A percentile compares a stretch with the other conserved stretches of the same genome.
Evolutionary conservation across 2,329 filamentous ascomycete genomes (phyloP).

Genomic region (Botryosphaeria agaves): DNA sequence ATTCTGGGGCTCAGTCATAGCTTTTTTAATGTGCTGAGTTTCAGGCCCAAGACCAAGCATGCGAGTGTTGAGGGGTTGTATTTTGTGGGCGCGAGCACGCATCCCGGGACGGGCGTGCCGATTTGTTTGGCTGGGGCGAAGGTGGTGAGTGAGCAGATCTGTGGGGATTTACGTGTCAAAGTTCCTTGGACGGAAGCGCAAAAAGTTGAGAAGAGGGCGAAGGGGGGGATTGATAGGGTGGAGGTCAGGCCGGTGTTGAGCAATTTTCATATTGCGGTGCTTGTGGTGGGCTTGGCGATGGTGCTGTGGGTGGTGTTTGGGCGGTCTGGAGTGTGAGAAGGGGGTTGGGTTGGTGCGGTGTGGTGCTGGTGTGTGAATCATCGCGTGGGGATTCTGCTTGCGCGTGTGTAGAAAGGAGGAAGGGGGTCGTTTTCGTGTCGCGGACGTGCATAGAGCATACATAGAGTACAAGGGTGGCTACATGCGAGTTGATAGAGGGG

Average conservation of each 20-base stretch:
- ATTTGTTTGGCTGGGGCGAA: slow-evolving; percentile 54
- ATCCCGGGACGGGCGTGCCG: slow-evolving; percentile 61
- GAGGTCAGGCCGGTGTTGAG: slow-evolving; percentile 8
- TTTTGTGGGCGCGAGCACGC: slow-evolving; percentile 59
- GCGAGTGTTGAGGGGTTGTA: slow-evolving; percentile 29
- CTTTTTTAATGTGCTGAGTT: slow-evolving; percentile 57
- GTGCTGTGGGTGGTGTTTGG: slow-evolving; percentile 5
- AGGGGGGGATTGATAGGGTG: slow-evolving; percentile 10
- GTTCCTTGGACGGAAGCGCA: slow-evolving; percentile 21
- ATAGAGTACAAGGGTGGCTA: too few relatives aligned
- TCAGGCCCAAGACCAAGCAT: slow-evolving; percentile 43
- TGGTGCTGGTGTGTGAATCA: too few relatives aligned
- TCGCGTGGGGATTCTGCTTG: too few relatives aligned
- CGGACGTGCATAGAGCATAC: too few relatives aligned
- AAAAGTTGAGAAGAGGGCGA: slow-evolving; percentile 4
- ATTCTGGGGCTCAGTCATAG: slow-evolving; percentile 56
- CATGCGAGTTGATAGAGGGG: too few relatives aligned
- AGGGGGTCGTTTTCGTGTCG: too few relatives aligned
- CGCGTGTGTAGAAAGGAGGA: too few relatives aligned
- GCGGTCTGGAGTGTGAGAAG: not conserved
- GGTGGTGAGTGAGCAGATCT: slow-evolving; percentile 38
- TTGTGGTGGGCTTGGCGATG: slow-evolving; percentile 7
- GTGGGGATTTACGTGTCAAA: slow-evolving; percentile 19
- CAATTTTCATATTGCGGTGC: slow-evolving; percentile 9
- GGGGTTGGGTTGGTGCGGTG: not conserved